A percentile compares a stretch with the other conserved stretches of the same genome.
Conservation (phyloP, 2,329 filamentous ascomycete species). For the Anisogramma anomala region DNA sequence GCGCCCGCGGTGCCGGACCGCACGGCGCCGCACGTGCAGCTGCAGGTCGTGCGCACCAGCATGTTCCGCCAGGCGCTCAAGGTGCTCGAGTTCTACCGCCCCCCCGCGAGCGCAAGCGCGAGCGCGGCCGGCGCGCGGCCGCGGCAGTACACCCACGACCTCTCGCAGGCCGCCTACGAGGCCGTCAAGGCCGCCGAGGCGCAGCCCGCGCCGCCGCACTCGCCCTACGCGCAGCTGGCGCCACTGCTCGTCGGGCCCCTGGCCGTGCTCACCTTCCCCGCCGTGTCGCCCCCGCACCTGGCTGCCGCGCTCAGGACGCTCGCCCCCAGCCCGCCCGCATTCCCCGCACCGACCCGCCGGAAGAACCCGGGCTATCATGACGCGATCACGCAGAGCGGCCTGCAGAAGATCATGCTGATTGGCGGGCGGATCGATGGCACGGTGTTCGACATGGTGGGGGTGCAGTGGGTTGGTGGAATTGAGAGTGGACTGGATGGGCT, state of each 20-base stretch:
- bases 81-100: constrained; percentile 72
- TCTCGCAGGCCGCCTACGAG: constrained; percentile 42
- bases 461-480: constrained; percentile 59
- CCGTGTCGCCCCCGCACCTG: constrained; percentile 72
- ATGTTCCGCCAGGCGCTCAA: constrained; percentile 80
- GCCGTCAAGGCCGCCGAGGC: constrained; percentile 29
- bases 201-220: constrained; percentile 22
- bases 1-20: constrained; percentile 27
- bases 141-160: constrained; percentile 36
- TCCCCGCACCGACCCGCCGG: constrained; percentile 66
- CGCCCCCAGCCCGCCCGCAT: constrained; percentile 56
- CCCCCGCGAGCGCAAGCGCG: constrained; percentile 21
- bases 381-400: constrained; percentile 60
- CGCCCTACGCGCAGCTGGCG: constrained; percentile 48
- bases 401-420: constrained; percentile 78
- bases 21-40: constrained; percentile 52
- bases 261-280: constrained; percentile 67
- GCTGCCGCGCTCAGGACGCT: constrained; percentile 71
- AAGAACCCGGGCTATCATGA: constrained; percentile 76
- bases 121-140: constrained; percentile 21
- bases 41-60: constrained; percentile 78
- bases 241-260: constrained; percentile 74
- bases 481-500: constrained; percentile 71
- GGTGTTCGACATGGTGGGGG: constrained; percentile 65
- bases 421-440: constrained; percentile 79